Percentiles rank a stretch among this genome's conserved stretches.
Evolutionary conservation across 768 basidiomycete genomes (phyloP).

Genomic region (Leccinum longicurvipes): DNA sequence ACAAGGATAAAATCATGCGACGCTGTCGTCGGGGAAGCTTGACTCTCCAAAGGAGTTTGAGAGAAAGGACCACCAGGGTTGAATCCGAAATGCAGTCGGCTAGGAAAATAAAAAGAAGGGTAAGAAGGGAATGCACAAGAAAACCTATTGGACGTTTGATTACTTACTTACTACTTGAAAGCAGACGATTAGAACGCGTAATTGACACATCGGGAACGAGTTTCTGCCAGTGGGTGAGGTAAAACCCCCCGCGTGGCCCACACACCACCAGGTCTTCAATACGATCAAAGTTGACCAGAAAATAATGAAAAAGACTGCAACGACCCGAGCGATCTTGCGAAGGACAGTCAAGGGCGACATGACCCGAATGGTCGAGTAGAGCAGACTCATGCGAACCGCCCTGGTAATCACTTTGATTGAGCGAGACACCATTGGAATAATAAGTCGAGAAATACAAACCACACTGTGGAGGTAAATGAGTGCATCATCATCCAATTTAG

Average conservation of each 20-base stretch:
- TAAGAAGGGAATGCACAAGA: not conserved
- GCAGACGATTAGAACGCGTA: not conserved
- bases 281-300: not conserved
- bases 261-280: not conserved
- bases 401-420: not conserved
- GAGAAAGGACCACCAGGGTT: not conserved
- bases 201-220: not conserved
- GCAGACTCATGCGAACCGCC: not conserved
- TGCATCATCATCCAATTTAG: not conserved
- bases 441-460: not conserved
- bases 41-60: conserved; percentile 12
- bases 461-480: not conserved
- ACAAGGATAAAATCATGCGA: conserved; percentile 17
- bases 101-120: not conserved
- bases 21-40: conserved; percentile 13
- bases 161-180: not conserved
- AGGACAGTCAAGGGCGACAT: not conserved
- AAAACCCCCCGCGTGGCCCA: not conserved
- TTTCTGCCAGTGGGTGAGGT: no score
- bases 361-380: not conserved
- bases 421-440: not conserved
- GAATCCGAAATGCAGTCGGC: not conserved
- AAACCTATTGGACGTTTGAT: not conserved
- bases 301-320: not conserved
- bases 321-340: not conserved